Base-by-base conservation (phyloP, 768 basidiomycete genomes). In the Auricularia sp. region DNA sequence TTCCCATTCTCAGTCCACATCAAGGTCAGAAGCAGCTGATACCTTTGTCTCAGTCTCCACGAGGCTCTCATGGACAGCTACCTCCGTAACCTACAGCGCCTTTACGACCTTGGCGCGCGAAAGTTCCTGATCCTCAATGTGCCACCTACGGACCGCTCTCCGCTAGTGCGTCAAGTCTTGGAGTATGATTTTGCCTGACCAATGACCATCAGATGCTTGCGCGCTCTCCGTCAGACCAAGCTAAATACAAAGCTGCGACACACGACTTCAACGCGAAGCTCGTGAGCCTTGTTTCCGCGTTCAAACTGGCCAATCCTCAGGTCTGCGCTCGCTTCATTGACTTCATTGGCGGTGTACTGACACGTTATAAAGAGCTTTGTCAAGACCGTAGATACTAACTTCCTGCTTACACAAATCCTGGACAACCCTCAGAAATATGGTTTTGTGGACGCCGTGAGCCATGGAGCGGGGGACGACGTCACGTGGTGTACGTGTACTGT, bases 61-160 rank as follows among this genome's bases (percentile, higher is more conserved):
- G 82, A 82, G 62, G 74, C 72, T 1, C 76, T 85, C 36, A 73
- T 85, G 47, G 73, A 78, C 63, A 77, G 77, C 1, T 80, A 85
- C 65, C 84, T 85, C 65, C 79, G 76, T 0, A 74, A 81, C 61
- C 77, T 83, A 1, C 75, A 83, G 65, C 77, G 82, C 62, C 73
- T 83, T 21, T 82, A 82, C 74, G 74, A 77, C 54, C 78, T 73
- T 36, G 87, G 87, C 16, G 87, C 80, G 8, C 77, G 86, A 44
- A 83, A 83, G 64, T 87, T 86, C 75, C 73, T 87, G 16, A 83
- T 86, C 74, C 76, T 86, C 62, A 85, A 81, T 36, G 84, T 87
- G 16, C 85, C 85, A 3, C 84, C 84, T 1, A 76, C 79, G n/a
- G 74, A 86, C 62, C 77, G 83, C 37, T 78, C 84, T 4, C 85